Base-by-base conservation (phyloP, 768 basidiomycete genomes). In the Strobilomyces echinocephalus region DNA sequence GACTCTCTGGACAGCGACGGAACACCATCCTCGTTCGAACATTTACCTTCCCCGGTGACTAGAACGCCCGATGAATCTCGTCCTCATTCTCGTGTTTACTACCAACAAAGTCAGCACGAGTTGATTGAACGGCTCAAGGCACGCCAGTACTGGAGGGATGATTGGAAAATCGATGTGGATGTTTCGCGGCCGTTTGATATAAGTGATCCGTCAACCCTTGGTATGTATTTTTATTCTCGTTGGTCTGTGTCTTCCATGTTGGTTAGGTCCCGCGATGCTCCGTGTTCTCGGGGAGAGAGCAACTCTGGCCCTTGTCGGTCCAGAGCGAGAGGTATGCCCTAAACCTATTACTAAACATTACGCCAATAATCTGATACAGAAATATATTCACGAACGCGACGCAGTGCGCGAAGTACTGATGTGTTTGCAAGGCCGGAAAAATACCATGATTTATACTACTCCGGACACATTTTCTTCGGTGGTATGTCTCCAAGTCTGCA, bases 331-430 rank as follows among this genome's bases (percentile, higher is more conserved):
- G 72, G 81, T 81, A 20, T 28, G 58, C 18, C 1, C 24, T 4
- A 21, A 20, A 18, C 8, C 30, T 21, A 9, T 28, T 51, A 21
- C n/a, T 26, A 20, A 28, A 50, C 30, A 21, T 39, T 49, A 15
- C 28, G 1, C 26, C 20, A 16, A 52, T 1, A 8, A 30, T 36
- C 2, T 4, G 15, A 16, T 28, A 38, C 60, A 90, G 87, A 80
- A 67, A 66, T 85, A 85, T 56, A 87, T 91, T 24, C 67, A 82
- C 48, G 91, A 92, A 68, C 77, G 82, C 46, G 84, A 91, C 58
- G 83, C 85, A 36, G 84, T 90, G 6, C 79, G 90, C 4, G 91
- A 93, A 60, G 73, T 90, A 3, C 72, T 91, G 12, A 85, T 89
- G 67, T 80, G 80, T 30, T 70, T 91, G 5, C 88, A 91, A 74